These are phyloP conservation scores for Letharia columbiana DNA, from an alignment of 495 filamentous ascomycete genomes.

Conservation along the genomic window DNA sequence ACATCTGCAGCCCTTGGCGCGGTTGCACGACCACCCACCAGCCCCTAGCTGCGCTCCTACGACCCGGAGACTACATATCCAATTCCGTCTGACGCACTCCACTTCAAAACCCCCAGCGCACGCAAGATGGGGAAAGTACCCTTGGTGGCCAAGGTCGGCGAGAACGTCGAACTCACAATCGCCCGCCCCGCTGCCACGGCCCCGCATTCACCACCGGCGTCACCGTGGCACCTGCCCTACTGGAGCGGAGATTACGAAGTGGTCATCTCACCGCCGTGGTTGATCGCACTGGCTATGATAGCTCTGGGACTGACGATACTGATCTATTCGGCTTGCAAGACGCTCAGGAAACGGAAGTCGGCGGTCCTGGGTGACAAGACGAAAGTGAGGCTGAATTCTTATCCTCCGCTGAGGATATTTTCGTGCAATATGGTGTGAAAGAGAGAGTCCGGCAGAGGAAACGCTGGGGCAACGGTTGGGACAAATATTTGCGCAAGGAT, in stretches of 20 bases:
- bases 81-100: no score
- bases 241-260: neutral
- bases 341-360: neutral
- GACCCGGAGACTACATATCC: neutral
- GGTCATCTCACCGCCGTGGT: neutral
- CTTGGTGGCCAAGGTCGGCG: neutral
- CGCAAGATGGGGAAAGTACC: neutral
- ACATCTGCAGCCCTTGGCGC: neutral
- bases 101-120: no score
- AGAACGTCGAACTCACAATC: neutral
- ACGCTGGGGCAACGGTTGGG: neutral
- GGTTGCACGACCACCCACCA: no score
- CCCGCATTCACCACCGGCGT: neutral
- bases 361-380: neutral
- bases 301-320: neutral
- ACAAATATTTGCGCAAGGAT: neutral
- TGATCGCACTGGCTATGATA: neutral
- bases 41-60: neutral
- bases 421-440: neutral
- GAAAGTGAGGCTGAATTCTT: neutral
- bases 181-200: neutral
- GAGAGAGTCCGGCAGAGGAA: neutral
- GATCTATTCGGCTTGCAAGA: neutral
- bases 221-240: neutral
- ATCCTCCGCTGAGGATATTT: neutral